A percentile compares a stretch with the other conserved stretches of the same genome.
phyloP scores from a whole-genome alignment of 768 basidiomycete species.

The Sarcodon aspratus region DNA sequence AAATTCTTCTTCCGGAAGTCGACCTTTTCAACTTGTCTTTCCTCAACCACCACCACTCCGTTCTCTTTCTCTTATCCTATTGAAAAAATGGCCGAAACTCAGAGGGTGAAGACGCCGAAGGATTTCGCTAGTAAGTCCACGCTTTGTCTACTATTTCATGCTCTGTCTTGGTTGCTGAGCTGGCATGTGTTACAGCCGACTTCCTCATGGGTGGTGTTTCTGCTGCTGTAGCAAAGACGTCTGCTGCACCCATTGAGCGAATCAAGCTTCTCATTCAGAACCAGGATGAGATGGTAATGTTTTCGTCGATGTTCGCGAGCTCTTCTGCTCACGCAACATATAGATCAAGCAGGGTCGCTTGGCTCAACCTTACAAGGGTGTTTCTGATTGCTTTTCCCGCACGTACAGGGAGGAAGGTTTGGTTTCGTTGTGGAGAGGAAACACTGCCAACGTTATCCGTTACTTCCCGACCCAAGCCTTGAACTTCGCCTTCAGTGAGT shows the following conservation, averaged over 20 bases:
- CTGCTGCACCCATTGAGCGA: conserved; percentile 98
- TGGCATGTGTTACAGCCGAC: conserved; percentile 45
- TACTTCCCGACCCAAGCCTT: conserved; percentile 99
- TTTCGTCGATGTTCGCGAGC: background rate
- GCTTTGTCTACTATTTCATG: conserved; percentile 1
- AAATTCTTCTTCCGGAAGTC: conserved; percentile 28
- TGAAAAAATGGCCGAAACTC: conserved; percentile 69
- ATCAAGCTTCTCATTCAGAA: conserved; percentile 98
- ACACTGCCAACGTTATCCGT: conserved; percentile 99
- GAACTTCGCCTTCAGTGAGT: conserved; percentile 99
- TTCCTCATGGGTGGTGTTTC: conserved; percentile 97
- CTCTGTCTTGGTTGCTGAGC: conserved; percentile 19
- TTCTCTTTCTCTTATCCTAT: conserved; percentile 26
- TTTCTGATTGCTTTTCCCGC: conserved; percentile 82
- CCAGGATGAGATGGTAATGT: conserved; percentile 98
- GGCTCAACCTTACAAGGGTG: conserved; percentile 90
- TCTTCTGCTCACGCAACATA: background rate
- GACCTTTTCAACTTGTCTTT: conserved; percentile 24
- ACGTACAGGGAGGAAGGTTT: conserved; percentile 95
- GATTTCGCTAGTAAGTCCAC: conserved; percentile 70
- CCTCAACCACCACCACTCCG: conserved; percentile 45
- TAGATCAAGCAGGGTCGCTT: conserved; percentile 99
- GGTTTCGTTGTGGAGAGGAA: conserved; percentile 95
- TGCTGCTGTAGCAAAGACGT: conserved; percentile 96
- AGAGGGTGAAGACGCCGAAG: conserved; percentile 83